Conservation (phyloP, 2,329 filamentous ascomycete genomes). For the Sporothrix brasiliensis region DNA sequence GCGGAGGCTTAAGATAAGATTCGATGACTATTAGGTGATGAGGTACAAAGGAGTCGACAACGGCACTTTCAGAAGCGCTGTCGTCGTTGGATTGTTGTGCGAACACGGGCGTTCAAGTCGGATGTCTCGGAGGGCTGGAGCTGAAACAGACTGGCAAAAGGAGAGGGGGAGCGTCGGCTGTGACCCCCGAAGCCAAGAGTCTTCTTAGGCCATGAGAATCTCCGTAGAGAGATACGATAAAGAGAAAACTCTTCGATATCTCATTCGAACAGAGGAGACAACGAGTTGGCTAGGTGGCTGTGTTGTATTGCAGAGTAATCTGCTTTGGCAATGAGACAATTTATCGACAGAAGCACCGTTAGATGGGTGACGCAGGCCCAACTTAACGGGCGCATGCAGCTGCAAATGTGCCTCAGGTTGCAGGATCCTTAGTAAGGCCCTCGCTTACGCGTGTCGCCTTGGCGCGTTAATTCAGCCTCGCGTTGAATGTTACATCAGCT, state of each 20-base stretch:
- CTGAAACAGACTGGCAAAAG: slow-evolving; percentile 5
- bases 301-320: not conserved
- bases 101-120: not conserved
- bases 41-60: not conserved
- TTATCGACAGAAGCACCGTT: not conserved
- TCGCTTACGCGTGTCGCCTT: slow-evolving; percentile 8
- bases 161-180: not conserved
- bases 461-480: slow-evolving; percentile 16
- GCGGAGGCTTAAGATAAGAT: slow-evolving; percentile 36
- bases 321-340: slow-evolving; percentile 15
- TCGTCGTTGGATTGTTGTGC: not conserved
- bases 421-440: not conserved
- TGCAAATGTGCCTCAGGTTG: slow-evolving; percentile 9
- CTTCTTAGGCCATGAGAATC: slow-evolving; percentile 26
- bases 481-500: slow-evolving; percentile 12
- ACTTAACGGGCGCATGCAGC: slow-evolving; percentile 3
- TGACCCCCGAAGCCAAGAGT: slow-evolving; percentile 5
- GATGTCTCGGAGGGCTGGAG: slow-evolving; percentile 15
- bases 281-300: not conserved
- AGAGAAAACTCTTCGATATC: slow-evolving; percentile 9
- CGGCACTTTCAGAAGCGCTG: not conserved
- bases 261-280: not conserved
- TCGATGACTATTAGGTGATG: not conserved
- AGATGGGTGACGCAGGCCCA: slow-evolving; percentile 24
- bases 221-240: not conserved